Evolutionary conservation across 768 basidiomycete species (phyloP), one percentile per base, ranked within the genome.

Genomic region (Mycena vitilis): DNA sequence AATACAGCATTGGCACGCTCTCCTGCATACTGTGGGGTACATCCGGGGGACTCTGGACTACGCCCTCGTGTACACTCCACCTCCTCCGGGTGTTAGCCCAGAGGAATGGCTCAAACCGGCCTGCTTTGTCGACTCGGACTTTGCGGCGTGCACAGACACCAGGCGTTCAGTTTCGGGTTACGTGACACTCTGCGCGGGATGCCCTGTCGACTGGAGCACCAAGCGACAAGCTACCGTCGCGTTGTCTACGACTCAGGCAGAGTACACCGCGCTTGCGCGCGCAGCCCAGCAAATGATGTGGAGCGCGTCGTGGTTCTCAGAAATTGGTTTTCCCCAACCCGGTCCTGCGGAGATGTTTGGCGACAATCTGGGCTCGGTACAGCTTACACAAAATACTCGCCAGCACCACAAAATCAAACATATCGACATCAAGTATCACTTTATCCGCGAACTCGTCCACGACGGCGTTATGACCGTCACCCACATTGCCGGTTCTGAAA

Each of bases 381-480:
- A 40, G 38, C 56, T 57, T 22, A 57, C 56, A 23, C 6, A 7
- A 1, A 57, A 40, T 15, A 57, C 56, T 9, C 38, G 42, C 38
- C 56, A 40, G 15, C 56, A 57, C 56, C 38, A 44, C 56, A 57
- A 57, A n/a, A 13, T 57, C 40, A 57, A 57, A 22, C 56, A 57
- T 40, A 42, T 57, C 23, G 56, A 57, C 22, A 57, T 57, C 56
- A 36, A 44, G 38, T 20, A 53, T 22, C 23, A 30, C 12, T 53
- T 53, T 13, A 16, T 53, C 2, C 34, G 23, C 25, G 52, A 57
- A 11, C 56, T 57, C 22, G 40, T 57, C 10, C 56, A 44, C 16
- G 56, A 57, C 7, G 56, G 56, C 1, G 10, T 15, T 4, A 22
- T 57, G 10, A 44, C 16, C 10, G 56, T 57, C 9, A 12, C 13